Evolutionary conservation across 495 filamentous ascomycete genomes (phyloP).

Genomic region (Tuber brumale): DNA sequence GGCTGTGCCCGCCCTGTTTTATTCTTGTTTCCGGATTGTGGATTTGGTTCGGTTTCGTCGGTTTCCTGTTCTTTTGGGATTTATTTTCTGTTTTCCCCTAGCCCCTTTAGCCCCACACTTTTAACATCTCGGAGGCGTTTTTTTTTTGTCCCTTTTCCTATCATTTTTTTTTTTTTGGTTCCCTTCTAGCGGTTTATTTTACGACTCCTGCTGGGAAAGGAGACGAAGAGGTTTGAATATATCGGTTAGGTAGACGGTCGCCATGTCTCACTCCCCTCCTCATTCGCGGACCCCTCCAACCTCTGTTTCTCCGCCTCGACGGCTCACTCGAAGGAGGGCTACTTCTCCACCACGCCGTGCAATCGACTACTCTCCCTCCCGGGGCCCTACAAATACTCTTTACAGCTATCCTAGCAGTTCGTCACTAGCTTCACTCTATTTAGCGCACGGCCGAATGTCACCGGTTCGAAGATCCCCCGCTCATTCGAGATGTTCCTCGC

Average conservation of each 20-base stretch:
- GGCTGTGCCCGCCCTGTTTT: not conserved
- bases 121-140: not conserved
- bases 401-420: constrained; percentile 26
- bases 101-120: not conserved
- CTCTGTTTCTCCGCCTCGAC: constrained; percentile 22
- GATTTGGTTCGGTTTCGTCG: not conserved
- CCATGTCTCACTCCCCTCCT: constrained; percentile 10
- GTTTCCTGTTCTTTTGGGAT: not conserved
- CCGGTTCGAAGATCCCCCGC: constrained; percentile 29
- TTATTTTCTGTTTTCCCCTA: not conserved
- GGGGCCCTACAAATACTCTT: constrained; percentile 18
- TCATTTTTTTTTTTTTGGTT: not conserved
- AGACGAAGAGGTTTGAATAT: not conserved
- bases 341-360: constrained; percentile 27
- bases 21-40: not conserved
- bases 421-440: constrained; percentile 30
- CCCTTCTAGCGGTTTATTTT: not conserved
- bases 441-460: constrained; percentile 29
- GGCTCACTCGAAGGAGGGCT: constrained; percentile 26
- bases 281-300: constrained; percentile 17
- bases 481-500: constrained; percentile 30
- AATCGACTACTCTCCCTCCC: constrained; percentile 21
- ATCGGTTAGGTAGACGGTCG: not conserved
- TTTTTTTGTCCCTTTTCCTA: not conserved
- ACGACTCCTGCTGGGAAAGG: not conserved